A percentile compares a stretch with the other conserved stretches of the same genome.
phyloP scores from a whole-genome alignment of 352 stramenopile species.

The Pythium phragmitis region DNA sequence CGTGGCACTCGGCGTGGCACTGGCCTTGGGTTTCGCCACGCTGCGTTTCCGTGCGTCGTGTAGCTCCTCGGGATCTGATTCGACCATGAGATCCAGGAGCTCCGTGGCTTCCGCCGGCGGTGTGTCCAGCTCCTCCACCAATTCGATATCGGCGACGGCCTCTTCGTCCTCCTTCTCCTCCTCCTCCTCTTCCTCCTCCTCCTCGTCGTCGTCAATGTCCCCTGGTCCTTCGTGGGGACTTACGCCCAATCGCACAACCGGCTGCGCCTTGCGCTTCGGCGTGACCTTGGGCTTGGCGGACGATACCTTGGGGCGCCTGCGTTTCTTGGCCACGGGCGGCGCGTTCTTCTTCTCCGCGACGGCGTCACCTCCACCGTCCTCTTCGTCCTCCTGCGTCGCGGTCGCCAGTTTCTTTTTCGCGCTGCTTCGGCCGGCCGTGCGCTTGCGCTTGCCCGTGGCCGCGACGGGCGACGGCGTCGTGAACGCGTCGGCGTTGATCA shows the following conservation, averaged over 20 bases:
- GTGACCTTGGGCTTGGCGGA: slow-evolving; percentile 7
- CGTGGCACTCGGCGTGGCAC: not conserved
- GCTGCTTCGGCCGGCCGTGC: not conserved
- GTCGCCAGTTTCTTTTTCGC: slow-evolving; percentile 21
- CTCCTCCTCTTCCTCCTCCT: slow-evolving; percentile 24
- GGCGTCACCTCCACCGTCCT: not conserved
- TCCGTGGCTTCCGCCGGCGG: not conserved
- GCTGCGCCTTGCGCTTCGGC: slow-evolving; percentile 23
- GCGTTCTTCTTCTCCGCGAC: slow-evolving; percentile 11
- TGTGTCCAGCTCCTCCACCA: not conserved
- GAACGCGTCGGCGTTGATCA: slow-evolving; percentile 22
- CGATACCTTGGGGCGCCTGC: not conserved
- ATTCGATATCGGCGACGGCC: slow-evolving; percentile 24
- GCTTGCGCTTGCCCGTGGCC: slow-evolving; percentile 15
- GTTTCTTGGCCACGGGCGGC: slow-evolving; percentile 5
- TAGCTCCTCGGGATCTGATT: not conserved
- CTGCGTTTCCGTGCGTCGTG: not conserved
- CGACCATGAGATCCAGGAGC: not conserved
- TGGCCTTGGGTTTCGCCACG: not conserved
- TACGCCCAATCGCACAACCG: slow-evolving; percentile 15
- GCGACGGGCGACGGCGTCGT: slow-evolving; percentile 19
- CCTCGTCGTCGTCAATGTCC: slow-evolving; percentile 23
- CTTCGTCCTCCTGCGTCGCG: not conserved
- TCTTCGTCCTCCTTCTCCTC: slow-evolving; percentile 23
- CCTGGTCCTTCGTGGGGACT: slow-evolving; percentile 22